Base-by-base conservation (phyloP, 148 eudicot species). In the Chenopodium formosanum region DNA sequence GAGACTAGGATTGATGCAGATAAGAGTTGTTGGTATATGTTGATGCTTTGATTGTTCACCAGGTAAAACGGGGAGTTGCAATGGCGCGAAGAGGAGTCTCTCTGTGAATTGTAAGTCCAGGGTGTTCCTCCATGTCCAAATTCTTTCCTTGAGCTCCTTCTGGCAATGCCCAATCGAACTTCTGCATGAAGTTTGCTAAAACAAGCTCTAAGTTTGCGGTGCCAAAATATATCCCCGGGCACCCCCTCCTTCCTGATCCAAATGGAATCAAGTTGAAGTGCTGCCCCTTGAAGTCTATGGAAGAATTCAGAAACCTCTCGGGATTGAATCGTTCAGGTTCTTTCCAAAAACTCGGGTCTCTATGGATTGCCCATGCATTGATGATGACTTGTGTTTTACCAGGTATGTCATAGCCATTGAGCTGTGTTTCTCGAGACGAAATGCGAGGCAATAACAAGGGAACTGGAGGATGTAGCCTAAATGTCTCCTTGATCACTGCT, bases 211-310 rank as follows among this genome's bases (percentile, higher is more conserved):
- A 75, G 20, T 48, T 74, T 9, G 80, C 27, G 1, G 16, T 73
- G 2, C 86, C 83, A 62, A 88, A 86, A 2, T 75, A 23, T 23
- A 73, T 80, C 62, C 86, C 88, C 1, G 88, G 86, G 80, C 88
- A 86, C 9, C 83, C 77, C 25, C 88, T 83, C 37, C 88, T 86
- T n/a, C 86, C 88, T 2, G 84, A 75, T 10, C 88, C 90, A 53
- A 88, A 88, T 4, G 90, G 90, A 22, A 86, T 81, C 23, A 88
- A 53, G 22, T 84, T 62, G 34, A 88, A 85, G 52, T 88, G 83
- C 6, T 85, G 84, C 37, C 88, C 86, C 47, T 82, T 81, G 27
- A 65, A 85, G 56, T 79, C 83, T 3, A 82, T 52, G 7, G 63
- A 2, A n/a, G 77, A 82, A 40, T 79, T 47, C 58, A 82, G 17